These are phyloP conservation scores for Naganishia kalamii DNA, from an alignment of 768 basidiomycete species.

Conservation along the genomic window DNA sequence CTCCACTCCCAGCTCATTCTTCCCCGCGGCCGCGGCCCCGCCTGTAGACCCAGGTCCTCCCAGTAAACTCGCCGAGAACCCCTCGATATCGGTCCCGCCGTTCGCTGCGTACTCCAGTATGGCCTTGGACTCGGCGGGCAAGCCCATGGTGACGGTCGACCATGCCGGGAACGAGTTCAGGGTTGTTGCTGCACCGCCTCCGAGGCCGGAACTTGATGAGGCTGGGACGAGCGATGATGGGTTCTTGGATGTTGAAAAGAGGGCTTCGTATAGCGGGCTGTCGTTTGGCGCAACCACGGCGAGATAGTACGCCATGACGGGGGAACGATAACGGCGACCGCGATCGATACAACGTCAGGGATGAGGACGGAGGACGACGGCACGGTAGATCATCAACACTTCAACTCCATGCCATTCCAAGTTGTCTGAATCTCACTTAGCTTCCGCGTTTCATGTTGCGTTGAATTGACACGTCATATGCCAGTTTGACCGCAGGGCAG, in stretches of 20 bases:
- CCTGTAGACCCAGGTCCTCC: constrained; percentile 10
- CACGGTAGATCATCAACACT: no score
- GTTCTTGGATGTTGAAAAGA: constrained; percentile 40
- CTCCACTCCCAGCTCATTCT: constrained; percentile 74
- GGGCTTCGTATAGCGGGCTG: constrained; percentile 48
- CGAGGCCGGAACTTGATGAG: background rate
- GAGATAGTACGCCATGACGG: constrained; percentile 47
- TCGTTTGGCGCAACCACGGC: constrained; percentile 50
- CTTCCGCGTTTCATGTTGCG: no score
- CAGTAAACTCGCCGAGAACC: constrained; percentile 15
- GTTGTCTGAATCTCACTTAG: no score
- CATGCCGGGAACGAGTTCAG: constrained; percentile 28
- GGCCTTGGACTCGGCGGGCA: background rate
- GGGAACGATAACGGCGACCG: no score
- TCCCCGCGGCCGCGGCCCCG: constrained; percentile 44
- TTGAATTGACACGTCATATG: no score
- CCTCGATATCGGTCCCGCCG: background rate
- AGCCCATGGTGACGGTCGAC: constrained; percentile 22
- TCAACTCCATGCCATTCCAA: no score
- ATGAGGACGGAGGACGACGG: background rate
- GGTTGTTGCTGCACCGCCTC: constrained; percentile 9
- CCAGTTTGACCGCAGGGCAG: no score
- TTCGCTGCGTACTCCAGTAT: constrained; percentile 1
- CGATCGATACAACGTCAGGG: background rate
- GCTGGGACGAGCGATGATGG: constrained; percentile 6